A percentile compares a stretch with the other conserved stretches of the same genome.
These are phyloP conservation scores for Pleurotus djamor DNA, from an alignment of 768 basidiomycete genomes.

Conservation along the genomic window DNA sequence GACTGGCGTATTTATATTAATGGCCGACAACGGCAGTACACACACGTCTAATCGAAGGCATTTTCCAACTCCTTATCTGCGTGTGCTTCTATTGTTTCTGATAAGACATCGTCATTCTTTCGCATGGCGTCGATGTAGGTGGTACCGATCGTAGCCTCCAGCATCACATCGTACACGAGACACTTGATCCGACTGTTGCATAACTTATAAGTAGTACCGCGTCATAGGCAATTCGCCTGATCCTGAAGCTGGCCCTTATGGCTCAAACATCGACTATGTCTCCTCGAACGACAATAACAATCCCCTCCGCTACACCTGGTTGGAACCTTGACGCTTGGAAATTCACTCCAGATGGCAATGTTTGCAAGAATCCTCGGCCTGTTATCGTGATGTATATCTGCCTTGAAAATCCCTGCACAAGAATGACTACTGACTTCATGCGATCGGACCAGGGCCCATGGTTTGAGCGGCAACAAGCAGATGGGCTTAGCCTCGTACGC, in stretches of 20 bases:
- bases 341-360: slow-evolving; percentile 18
- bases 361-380: slow-evolving; percentile 11
- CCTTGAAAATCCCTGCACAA: not conserved
- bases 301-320: slow-evolving; percentile 18
- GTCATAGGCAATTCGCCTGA: no score
- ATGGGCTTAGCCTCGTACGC: slow-evolving; percentile 26
- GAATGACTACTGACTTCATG: not conserved
- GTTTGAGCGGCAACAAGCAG: slow-evolving; percentile 23
- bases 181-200: no score
- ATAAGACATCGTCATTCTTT: no score
- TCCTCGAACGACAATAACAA: slow-evolving; percentile 14
- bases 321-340: slow-evolving; percentile 15
- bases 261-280: not conserved
- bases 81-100: not conserved
- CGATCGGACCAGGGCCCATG: slow-evolving; percentile 25
- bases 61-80: not conserved
- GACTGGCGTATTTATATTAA: slow-evolving; percentile 77
- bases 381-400: slow-evolving; percentile 25
- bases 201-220: no score
- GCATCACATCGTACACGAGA: no score
- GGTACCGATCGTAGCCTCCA: no score
- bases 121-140: no score
- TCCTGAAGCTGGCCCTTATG: not conserved
- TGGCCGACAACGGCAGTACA: slow-evolving; percentile 10
- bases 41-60: not conserved